These are phyloP conservation scores for Excoecaria cochinchinensis DNA, from an alignment of 345 rosid species.

Conservation along the genomic window DNA sequence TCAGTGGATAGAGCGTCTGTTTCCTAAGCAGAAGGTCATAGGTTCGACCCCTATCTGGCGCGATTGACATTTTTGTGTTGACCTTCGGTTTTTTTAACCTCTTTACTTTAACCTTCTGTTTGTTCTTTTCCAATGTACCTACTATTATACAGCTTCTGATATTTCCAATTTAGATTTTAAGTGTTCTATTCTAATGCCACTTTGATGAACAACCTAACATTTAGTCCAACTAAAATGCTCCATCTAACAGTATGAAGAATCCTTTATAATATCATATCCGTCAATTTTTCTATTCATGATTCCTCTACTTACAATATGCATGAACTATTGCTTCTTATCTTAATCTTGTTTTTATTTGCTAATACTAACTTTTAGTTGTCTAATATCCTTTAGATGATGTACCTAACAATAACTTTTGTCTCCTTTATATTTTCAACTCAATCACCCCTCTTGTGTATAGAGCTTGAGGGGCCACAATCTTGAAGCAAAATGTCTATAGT, in stretches of 20 bases:
- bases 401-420: slow-evolving; percentile 8
- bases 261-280: background rate
- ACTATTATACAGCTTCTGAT: no score
- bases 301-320: background rate
- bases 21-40: slow-evolving; percentile 57
- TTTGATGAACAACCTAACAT: slow-evolving; percentile 10
- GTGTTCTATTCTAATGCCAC: no score
- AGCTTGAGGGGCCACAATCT: background rate
- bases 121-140: no score
- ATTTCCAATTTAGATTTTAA: no score
- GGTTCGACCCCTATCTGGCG: slow-evolving; percentile 23
- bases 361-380: background rate
- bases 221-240: background rate
- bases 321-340: background rate
- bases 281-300: background rate
- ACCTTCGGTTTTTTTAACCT: no score
- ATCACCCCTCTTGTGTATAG: background rate
- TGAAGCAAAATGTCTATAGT: slow-evolving; percentile 35
- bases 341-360: no score
- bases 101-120: no score
- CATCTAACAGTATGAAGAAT: background rate
- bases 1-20: slow-evolving; percentile 99
- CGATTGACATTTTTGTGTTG: background rate
- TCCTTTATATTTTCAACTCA: background rate
- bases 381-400: slow-evolving; percentile 13